Evolutionary conservation across 257 asterid species (phyloP).

Genomic region (Solanum etuberosum): DNA sequence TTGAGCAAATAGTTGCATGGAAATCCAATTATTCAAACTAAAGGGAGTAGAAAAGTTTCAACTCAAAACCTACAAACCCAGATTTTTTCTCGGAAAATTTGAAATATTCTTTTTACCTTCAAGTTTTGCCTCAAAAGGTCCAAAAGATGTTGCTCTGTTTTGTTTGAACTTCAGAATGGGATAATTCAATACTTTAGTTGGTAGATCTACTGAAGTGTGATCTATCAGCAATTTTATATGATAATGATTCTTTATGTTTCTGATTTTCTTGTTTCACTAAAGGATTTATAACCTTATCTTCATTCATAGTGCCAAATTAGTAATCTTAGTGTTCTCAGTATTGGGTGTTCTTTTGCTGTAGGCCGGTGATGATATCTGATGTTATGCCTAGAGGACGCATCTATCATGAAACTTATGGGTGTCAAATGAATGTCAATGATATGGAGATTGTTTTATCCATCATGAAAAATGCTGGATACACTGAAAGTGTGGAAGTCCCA

Average conservation of each 20-base stretch:
- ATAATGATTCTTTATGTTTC: background rate
- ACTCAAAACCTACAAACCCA: background rate
- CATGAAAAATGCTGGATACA: conserved; percentile 89
- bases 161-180: background rate
- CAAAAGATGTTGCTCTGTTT: too few relatives aligned
- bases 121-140: too few relatives aligned
- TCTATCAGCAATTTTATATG: background rate
- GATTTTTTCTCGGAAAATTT: background rate
- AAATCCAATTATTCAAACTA: background rate
- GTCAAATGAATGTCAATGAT: conserved; percentile 98
- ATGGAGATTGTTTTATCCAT: conserved; percentile 95
- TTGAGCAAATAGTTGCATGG: background rate
- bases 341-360: conserved; percentile 19
- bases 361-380: conserved; percentile 31
- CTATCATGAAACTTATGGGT: conserved; percentile 96
- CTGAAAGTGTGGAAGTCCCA: conserved; percentile 66
- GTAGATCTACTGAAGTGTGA: background rate
- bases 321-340: background rate
- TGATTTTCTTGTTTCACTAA: background rate
- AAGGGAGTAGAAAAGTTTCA: background rate
- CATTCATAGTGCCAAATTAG: background rate
- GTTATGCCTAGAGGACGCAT: conserved; percentile 70
- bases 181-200: background rate
- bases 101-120: background rate
- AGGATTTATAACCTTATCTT: background rate